Conservation (phyloP, 1,284 basidiomycete species). For the Malassezia caprae region DNA sequence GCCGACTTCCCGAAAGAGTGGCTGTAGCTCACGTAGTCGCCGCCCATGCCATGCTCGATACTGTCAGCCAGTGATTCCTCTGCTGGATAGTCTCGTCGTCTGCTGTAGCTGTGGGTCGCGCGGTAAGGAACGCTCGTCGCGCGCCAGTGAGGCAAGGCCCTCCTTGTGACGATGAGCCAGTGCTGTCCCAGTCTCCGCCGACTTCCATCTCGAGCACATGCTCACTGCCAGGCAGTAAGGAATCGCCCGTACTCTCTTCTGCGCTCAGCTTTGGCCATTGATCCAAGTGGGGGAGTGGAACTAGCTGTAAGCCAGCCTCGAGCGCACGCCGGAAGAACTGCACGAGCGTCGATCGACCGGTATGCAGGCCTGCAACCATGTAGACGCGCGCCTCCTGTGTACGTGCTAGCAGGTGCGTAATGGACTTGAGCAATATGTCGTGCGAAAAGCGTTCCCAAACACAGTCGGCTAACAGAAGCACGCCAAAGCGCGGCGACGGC, state of each 20-base stretch:
- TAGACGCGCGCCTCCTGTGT: conserved; percentile 23
- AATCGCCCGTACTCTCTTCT: background rate
- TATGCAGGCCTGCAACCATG: conserved; percentile 42
- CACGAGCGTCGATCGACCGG: conserved; percentile 34
- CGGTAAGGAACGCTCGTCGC: conserved; percentile 14
- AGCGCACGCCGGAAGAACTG: conserved; percentile 30
- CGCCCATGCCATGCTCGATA: conserved; percentile 21
- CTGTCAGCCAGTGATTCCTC: conserved; percentile 28
- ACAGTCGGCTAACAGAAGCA: conserved; percentile 42
- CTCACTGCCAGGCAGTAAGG: conserved; percentile 11
- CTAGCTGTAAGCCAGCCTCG: conserved; percentile 24
- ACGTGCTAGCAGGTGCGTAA: conserved; percentile 20
- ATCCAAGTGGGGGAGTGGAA: conserved; percentile 8
- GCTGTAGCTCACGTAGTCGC: conserved; percentile 22
- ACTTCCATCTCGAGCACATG: conserved; percentile 31
- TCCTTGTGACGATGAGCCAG: background rate
- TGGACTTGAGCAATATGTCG: conserved; percentile 30
- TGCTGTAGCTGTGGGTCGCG: conserved; percentile 2
- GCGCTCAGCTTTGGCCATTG: conserved; percentile 15
- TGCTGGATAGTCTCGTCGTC: conserved; percentile 19
- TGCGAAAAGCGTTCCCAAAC: conserved; percentile 45
- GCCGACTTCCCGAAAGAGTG: conserved; percentile 48
- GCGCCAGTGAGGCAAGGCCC: conserved; percentile 13
- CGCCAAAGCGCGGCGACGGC: conserved; percentile 18
- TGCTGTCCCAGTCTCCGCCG: conserved; percentile 14